Base-by-base conservation (phyloP, 1,139 yeast genomes). In the Barnettozyma hawaiiensis region DNA sequence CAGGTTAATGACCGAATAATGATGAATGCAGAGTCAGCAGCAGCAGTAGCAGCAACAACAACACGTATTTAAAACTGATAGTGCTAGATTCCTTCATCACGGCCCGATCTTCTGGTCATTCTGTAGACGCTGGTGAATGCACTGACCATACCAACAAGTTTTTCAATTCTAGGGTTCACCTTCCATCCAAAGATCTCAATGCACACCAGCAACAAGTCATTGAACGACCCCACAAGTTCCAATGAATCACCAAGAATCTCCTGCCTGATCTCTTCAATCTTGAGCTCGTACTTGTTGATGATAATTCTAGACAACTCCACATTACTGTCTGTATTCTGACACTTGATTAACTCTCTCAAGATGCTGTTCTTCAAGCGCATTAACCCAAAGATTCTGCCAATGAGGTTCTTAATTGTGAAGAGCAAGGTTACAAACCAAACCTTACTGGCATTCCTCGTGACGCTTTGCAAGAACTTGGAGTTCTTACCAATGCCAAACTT, bases 351-450 rank as follows among this genome's bases (percentile, higher is more conserved):
- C 36, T 55, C 58, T 9, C 24, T 37, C 15, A 32, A 15, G 9
- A 55, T 40, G 7, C 26, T 44, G 0, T 40, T 35, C 24, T 44
- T 50, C 16, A 55, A 41, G 12, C 45, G 43, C 14, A 35, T 19
- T 14, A 54, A 32, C 15, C 46, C 34, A 1, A 50, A 10, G 0
- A 54, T 35, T 8, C 48, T 47, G 18, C 41, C 22, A 5, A 49
- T 26, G 0, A 50, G 26, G 10, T 38, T 48, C 35, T 50, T 48
- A n/a, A 55, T 41, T 3, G 41, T 45, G 16, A 55, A 42, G 20
- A 55, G 10, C 15, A 55, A 35, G 1, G 58, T 54, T 0, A 55
- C 47, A 36, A 54, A 51, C 60, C 60, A 55, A 1, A 53, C 50
- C 31, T 53, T 55, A 22, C 51, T 48, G 2, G 58, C 55, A 42